Evolutionary conservation across 805 yeast genomes (phyloP), one percentile per base, ranked within the genome.

Genomic region (Metschnikowia santaceciliae): DNA sequence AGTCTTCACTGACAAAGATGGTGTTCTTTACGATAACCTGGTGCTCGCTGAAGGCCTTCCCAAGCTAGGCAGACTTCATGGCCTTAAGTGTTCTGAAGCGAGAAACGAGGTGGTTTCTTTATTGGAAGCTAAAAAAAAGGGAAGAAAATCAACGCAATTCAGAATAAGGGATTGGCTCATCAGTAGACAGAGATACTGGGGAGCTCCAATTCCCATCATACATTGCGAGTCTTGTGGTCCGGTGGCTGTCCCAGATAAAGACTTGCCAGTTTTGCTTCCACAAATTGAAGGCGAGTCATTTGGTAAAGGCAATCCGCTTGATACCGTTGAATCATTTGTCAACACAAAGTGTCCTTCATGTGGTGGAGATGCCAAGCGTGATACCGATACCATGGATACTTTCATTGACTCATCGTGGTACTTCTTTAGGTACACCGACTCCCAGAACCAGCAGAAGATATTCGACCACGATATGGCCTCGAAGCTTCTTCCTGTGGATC

Each of bases 341-440:
- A 75, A 88, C 53, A 81, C 86, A 1, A 66, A 72, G 32, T 94
- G 99, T 66, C 99, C 99, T 6, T 76, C 79, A 0, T 94, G 99
- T 71, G 83, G 83, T 3, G 72, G 74, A 1, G 64, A 67, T 11
- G 96, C 97, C 0, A 82, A 79, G 50, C 78, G 99, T 60, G 99
- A 94, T 57, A 89, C 98, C 0, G 99, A 94, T 62, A 94, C 99
- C 0, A 92, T 94, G 99, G 99, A 94, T 64, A 94, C 99, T 0
- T 94, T 94, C 63, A 92, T 94, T 82, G 99, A 94, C 68, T 88
- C 96, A 15, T 90, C 97, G 3, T 94, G 99, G 99, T 94, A 94
- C 67, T 88, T 80, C 66, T 84, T 94, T 71, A 78, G 99, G 52
- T 91, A 81, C 60, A 68, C 84, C 2, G 98, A 94, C 64, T 74